Percentiles rank a stretch among this genome's conserved stretches.
Conservation (phyloP, 1,284 basidiomycete genomes). For the Ceratorhiza oryzae-sativae region DNA sequence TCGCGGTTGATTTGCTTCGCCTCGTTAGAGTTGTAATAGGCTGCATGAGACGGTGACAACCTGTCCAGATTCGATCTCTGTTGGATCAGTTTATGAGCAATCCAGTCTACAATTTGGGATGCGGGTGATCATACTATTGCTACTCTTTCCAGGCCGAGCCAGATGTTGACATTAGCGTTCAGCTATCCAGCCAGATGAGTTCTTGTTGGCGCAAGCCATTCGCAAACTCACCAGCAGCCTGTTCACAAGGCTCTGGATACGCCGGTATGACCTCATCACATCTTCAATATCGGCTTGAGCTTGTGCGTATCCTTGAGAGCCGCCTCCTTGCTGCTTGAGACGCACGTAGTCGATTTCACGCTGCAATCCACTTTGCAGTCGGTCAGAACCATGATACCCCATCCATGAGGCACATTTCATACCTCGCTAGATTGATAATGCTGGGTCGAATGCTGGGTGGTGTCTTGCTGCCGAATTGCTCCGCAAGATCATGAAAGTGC, state of each 20-base stretch:
- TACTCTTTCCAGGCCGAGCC: not conserved
- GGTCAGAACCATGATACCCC: not conserved
- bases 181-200: not conserved
- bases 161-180: slow-evolving; percentile 14
- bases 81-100: not conserved
- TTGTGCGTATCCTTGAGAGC: not conserved
- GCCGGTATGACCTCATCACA: not conserved
- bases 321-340: not conserved
- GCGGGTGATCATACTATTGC: not conserved
- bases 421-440: not conserved
- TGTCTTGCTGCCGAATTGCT: not conserved
- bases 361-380: not conserved
- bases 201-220: too few relatives aligned
- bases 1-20: not conserved
- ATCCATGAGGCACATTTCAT: not conserved
- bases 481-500: not conserved
- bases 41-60: slow-evolving; percentile 11
- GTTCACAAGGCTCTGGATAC: slow-evolving; percentile 1
- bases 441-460: not conserved
- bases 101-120: not conserved
- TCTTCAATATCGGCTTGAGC: not conserved
- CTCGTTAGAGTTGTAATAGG: slow-evolving; percentile 12
- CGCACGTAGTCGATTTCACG: not conserved
- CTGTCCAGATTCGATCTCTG: not conserved
- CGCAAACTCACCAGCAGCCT: not conserved